Evolutionary conservation across 306 rosid genomes (phyloP).

Genomic region (Delonix regia): DNA sequence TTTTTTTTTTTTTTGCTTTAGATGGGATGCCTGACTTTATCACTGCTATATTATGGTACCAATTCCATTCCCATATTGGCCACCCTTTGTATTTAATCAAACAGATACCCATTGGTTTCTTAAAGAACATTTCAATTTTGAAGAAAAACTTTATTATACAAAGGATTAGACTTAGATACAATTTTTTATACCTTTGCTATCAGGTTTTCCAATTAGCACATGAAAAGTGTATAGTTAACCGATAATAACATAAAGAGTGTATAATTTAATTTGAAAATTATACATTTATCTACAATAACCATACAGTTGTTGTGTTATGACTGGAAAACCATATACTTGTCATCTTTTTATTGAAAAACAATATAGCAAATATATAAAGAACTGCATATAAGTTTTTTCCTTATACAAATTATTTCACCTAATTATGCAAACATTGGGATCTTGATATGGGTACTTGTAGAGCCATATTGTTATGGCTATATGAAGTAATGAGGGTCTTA

Average conservation of each 20-base stretch:
- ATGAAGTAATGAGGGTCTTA: not conserved
- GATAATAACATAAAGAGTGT: too few species aligned
- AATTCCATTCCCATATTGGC: not conserved
- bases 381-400: too few species aligned
- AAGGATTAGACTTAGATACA: too few species aligned
- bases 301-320: too few species aligned
- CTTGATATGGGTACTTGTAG: not conserved
- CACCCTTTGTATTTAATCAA: not conserved
- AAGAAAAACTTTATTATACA: not conserved
- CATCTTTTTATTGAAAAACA: too few species aligned
- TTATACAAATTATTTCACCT: not conserved
- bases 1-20: not conserved
- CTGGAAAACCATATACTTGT: too few species aligned
- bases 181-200: too few species aligned
- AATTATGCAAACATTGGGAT: not conserved
- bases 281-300: too few species aligned
- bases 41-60: constrained; percentile 8
- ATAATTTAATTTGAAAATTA: too few species aligned
- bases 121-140: not conserved
- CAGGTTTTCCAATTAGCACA: too few species aligned
- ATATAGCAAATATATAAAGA: too few species aligned
- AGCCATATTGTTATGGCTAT: not conserved
- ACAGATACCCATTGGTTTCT: not conserved
- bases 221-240: too few species aligned
- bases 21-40: not conserved